Percentiles rank a stretch among this genome's conserved stretches.
Evolutionary conservation across 2,329 filamentous ascomycete genomes (phyloP).

Genomic region (Microthyrium microscopicum): DNA sequence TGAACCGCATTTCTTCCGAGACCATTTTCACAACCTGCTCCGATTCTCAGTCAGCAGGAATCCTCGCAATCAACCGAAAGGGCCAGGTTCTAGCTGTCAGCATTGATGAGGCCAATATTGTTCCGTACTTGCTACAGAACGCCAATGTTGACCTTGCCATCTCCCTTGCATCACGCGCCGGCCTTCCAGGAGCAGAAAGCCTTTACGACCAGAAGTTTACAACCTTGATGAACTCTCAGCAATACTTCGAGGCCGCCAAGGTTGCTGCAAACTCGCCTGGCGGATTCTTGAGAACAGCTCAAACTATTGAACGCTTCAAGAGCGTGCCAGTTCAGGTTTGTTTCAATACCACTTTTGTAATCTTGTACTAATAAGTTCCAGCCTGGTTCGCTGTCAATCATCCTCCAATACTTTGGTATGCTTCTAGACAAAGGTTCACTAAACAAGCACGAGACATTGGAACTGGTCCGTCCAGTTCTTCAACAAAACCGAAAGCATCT

Average conservation of each 20-base stretch:
- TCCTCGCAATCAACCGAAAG: constrained; percentile 92
- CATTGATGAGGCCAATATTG: constrained; percentile 78
- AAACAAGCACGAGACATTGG: constrained; percentile 85
- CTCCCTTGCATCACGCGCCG: constrained; percentile 87
- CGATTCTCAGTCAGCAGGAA: constrained; percentile 69
- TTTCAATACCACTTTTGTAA: no score
- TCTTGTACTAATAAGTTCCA: no score
- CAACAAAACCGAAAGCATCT: constrained; percentile 89
- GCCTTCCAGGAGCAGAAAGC: constrained; percentile 83
- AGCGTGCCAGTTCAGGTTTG: constrained; percentile 58
- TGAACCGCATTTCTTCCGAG: constrained; percentile 98
- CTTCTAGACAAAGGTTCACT: constrained; percentile 86
- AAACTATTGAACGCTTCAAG: constrained; percentile 96
- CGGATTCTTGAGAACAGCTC: constrained; percentile 82
- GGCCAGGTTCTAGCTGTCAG: constrained; percentile 91
- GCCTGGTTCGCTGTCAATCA: constrained; percentile 77
- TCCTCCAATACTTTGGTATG: constrained; percentile 95
- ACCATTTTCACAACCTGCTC: constrained; percentile 91
- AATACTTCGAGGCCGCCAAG: constrained; percentile 81
- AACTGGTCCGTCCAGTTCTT: constrained; percentile 82
- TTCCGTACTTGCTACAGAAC: constrained; percentile 91
- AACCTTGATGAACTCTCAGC: constrained; percentile 60
- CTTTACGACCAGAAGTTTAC: constrained; percentile 90
- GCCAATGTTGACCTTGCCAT: constrained; percentile 87
- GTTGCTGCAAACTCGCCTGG: constrained; percentile 91